Evolutionary conservation across 2,329 filamentous ascomycete genomes (phyloP).

Genomic region (Scedosporium aurantiacum): DNA sequence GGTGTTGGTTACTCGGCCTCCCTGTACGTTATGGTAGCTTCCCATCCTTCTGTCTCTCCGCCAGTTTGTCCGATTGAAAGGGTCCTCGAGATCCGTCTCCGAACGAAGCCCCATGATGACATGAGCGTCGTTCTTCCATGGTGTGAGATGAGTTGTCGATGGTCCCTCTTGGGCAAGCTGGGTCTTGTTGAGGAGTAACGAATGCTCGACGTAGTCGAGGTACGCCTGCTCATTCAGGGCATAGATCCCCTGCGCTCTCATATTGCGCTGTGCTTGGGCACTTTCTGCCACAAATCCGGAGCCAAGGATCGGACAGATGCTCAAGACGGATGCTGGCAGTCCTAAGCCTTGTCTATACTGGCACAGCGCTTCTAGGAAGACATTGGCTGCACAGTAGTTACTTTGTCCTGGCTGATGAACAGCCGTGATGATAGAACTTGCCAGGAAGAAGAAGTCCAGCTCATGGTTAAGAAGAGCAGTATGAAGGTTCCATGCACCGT

Average conservation of each 20-base stretch:
- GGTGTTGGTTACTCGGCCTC: too few species aligned
- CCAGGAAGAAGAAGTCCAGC: slow-evolving; percentile 27
- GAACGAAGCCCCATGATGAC: slow-evolving; percentile 3
- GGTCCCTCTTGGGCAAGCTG: neutral
- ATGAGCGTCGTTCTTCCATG: neutral
- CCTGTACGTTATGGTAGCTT: neutral
- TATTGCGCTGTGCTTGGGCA: neutral
- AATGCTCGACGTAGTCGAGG: slow-evolving; percentile 1
- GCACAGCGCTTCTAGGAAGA: slow-evolving; percentile 37
- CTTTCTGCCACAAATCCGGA: neutral
- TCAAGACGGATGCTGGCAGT: slow-evolving; percentile 34
- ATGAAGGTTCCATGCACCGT: slow-evolving; percentile 29
- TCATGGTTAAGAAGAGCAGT: slow-evolving; percentile 13
- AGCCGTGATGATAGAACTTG: slow-evolving; percentile 24
- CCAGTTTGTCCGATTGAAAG: slow-evolving; percentile 1
- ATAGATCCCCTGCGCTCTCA: slow-evolving; percentile 1
- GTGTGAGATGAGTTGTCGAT: too few species aligned
- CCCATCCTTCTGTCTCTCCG: slow-evolving; percentile 3
- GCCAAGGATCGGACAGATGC: slow-evolving; percentile 23
- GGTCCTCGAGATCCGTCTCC: neutral
- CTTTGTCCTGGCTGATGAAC: slow-evolving; percentile 46
- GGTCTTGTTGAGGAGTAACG: neutral
- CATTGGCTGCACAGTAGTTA: slow-evolving; percentile 46
- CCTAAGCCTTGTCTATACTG: slow-evolving; percentile 22
- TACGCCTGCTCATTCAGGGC: neutral